Conservation (phyloP, 78 protist genomes). For the Blattamonas nauphoetae region DNA sequence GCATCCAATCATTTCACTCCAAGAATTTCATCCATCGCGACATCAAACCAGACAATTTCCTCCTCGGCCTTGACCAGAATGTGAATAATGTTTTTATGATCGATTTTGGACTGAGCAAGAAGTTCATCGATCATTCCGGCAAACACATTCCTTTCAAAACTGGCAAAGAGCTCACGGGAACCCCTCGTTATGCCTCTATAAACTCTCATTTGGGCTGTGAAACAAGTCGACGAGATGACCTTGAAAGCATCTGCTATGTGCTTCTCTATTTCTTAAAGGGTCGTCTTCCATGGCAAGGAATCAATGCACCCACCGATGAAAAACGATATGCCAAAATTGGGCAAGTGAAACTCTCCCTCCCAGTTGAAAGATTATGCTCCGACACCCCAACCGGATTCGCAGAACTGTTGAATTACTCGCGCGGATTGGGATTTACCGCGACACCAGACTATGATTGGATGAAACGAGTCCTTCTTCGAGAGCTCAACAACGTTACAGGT, state of each 20-base stretch:
- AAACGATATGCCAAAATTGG: neutral
- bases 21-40: slow-evolving; percentile 19
- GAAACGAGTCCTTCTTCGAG: too few species aligned
- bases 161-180: slow-evolving; percentile 3
- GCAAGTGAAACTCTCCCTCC: neutral
- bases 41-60: slow-evolving; percentile 21
- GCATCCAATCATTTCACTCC: neutral
- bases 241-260: slow-evolving; percentile 14
- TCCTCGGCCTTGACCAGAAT: neutral
- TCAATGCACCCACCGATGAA: neutral
- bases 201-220: slow-evolving; percentile 9
- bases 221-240: slow-evolving; percentile 17
- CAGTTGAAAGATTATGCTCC: neutral
- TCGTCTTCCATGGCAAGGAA: slow-evolving; percentile 24
- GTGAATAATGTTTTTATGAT: neutral
- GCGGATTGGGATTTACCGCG: neutral
- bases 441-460: slow-evolving; percentile 6
- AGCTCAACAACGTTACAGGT: too few species aligned
- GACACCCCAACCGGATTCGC: neutral
- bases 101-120: neutral
- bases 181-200: slow-evolving; percentile 33
- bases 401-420: neutral
- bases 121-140: neutral
- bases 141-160: neutral
- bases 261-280: slow-evolving; percentile 21